These are phyloP conservation scores for Straminergon stramineum DNA, from an alignment of 225 moss, liverwort and hornwort species.

Conservation along the genomic window DNA sequence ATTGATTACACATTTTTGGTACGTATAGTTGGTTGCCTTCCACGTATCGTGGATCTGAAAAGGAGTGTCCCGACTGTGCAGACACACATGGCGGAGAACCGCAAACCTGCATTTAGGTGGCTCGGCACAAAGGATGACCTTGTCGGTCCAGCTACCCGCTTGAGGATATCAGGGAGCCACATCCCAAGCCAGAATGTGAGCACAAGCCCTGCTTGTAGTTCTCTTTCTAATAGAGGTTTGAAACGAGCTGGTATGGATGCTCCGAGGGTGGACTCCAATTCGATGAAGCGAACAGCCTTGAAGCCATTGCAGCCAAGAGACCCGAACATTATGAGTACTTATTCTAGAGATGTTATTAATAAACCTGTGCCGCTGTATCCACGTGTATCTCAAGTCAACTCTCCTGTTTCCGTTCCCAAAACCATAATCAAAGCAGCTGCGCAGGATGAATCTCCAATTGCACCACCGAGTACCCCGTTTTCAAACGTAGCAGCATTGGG, in stretches of 20 bases:
- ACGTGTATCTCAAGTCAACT: slow-evolving; percentile 22
- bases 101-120: slow-evolving; percentile 96
- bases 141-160: slow-evolving; percentile 39
- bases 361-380: slow-evolving; percentile 89
- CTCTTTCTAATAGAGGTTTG: slow-evolving; percentile 18
- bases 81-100: slow-evolving; percentile 90
- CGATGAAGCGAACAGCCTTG: slow-evolving; percentile 34
- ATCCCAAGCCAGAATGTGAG: slow-evolving; percentile 1
- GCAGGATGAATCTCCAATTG: slow-evolving; percentile 27
- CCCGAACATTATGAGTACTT: slow-evolving; percentile 20
- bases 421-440: slow-evolving; percentile 1
- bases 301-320: slow-evolving; percentile 44
- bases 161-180: slow-evolving; percentile 30
- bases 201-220: slow-evolving; percentile 8
- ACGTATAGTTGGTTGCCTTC: background rate
- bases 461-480: slow-evolving; percentile 32
- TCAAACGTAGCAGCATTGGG: slow-evolving; percentile 48
- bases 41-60: background rate
- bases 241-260: slow-evolving; percentile 27
- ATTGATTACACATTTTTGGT: background rate
- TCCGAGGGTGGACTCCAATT: slow-evolving; percentile 10
- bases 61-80: slow-evolving; percentile 10
- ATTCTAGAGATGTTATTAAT: slow-evolving; percentile 54
- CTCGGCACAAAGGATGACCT: slow-evolving; percentile 71
- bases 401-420: slow-evolving; percentile 11